phyloP scores from a whole-genome alignment of 2,329 filamentous ascomycete genomes.

The Keithomyces neogunnii region DNA sequence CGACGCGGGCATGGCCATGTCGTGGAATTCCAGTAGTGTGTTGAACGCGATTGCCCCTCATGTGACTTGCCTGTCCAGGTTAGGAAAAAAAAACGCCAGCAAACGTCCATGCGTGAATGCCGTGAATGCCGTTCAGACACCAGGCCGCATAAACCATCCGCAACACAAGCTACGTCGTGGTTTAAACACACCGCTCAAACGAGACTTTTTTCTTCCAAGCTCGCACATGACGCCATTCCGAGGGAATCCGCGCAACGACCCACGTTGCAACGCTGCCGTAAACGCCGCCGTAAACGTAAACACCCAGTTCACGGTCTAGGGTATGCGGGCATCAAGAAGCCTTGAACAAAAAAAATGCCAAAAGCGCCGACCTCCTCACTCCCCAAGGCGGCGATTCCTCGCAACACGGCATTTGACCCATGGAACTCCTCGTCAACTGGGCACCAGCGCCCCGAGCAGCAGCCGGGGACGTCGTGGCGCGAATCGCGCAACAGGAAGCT shows the following conservation, averaged over 20 bases:
- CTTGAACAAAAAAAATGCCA: neutral
- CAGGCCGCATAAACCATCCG: too few relatives aligned
- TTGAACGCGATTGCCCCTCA: too few relatives aligned
- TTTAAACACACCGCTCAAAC: too few relatives aligned
- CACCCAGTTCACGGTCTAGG: neutral
- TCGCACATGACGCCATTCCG: too few relatives aligned
- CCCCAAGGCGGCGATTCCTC: conserved; percentile 31
- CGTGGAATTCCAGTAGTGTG: too few relatives aligned
- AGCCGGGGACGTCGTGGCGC: conserved; percentile 60
- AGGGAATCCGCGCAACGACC: neutral
- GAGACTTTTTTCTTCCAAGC: too few relatives aligned
- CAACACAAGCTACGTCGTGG: too few relatives aligned
- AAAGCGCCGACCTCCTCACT: conserved; percentile 8
- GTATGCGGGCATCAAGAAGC: neutral
- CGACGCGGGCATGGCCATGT: too few relatives aligned
- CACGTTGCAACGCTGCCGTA: neutral
- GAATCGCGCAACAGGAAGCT: conserved; percentile 62
- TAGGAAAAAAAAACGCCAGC: too few relatives aligned
- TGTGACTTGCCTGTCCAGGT: too few relatives aligned
- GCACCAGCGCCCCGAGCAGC: conserved; percentile 68
- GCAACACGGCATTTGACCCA: conserved; percentile 47
- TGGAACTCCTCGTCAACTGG: conserved; percentile 70
- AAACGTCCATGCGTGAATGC: too few relatives aligned
- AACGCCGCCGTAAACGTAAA: neutral
- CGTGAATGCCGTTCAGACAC: too few relatives aligned